Conservation (phyloP, 306 rosid species). For the Hippophae rhamnoides region DNA sequence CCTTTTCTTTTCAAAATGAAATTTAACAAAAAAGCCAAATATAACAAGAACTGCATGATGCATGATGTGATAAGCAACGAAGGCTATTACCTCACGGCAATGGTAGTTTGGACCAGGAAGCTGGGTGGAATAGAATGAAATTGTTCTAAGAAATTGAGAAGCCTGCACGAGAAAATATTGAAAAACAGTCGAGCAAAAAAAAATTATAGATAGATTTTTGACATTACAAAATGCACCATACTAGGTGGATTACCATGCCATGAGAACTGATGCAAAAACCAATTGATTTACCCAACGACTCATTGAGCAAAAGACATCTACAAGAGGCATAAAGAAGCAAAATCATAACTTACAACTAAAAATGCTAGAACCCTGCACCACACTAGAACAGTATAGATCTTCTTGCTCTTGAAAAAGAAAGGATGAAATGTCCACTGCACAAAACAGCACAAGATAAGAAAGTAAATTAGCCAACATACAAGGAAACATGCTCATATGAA, state of each 20-base stretch:
- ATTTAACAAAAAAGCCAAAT: background rate
- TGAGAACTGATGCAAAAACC: background rate
- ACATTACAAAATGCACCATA: background rate
- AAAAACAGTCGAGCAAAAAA: background rate
- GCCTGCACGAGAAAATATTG: constrained; percentile 38
- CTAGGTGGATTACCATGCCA: no score
- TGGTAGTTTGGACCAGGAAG: constrained; percentile 99
- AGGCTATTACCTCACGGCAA: constrained; percentile 68
- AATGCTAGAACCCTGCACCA: constrained; percentile 98
- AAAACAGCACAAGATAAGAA: constrained; percentile 20
- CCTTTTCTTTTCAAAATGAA: background rate
- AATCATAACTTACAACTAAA: constrained; percentile 70
- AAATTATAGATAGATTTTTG: background rate
- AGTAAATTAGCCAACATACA: constrained; percentile 4
- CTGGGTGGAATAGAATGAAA: constrained; percentile 93
- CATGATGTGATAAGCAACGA: background rate
- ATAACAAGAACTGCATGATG: background rate
- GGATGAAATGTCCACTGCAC: constrained; percentile 99
- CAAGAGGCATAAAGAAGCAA: constrained; percentile 4
- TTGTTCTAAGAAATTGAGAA: constrained; percentile 72
- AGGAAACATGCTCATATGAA: background rate
- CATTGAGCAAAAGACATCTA: background rate
- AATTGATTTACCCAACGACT: background rate
- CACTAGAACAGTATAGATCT: constrained; percentile 78
- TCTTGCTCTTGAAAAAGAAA: constrained; percentile 80